Base-by-base conservation (phyloP, 768 basidiomycete species). In the Agrocybe chaxingu region DNA sequence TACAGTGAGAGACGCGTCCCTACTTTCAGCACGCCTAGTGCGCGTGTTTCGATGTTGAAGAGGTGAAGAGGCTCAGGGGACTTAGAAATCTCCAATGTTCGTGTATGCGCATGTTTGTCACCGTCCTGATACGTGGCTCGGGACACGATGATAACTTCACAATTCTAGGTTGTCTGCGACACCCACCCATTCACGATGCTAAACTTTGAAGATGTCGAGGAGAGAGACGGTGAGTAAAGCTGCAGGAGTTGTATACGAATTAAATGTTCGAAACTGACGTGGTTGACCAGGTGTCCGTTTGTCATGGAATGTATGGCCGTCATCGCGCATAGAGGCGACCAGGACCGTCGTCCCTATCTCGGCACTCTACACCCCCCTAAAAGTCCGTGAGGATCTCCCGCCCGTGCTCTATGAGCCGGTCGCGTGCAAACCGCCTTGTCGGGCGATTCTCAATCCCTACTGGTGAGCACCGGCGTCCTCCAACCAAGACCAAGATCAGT, bases 231-330 rank as follows among this genome's bases (percentile, higher is more conserved):
- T 92, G 53, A 55, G 83, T 67, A 3, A 39, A n/a, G 45, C 47
- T 11, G 12, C 12, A 35, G 10, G 24, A 33, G 41, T 42, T 24
- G 10, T 37, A 32, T 24, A 2, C 7, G n/a, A 46, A 31, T 35
- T 40, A 39, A 50, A 24, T 39, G 37, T 16, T 36, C 29, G 45
- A 8, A 35, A 45, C 43, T 30, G 48, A 42, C 36, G 39, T 13
- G 7, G 10, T 16, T 44, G 34, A 51, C 47, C 54, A 97, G 94
- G 96, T 58, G 85, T 98, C 41, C 83, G 96, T 48, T 79, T 98
- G 57, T 96, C 95, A 42, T 98, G 96, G 97, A 99, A 99, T 69
- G 92, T 95, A 51, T 99, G 93, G 92, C 94, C 95, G 2, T 95
- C 94, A 33, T 95, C 93, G 52, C 85, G 97, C 61, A 96, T 98